Conservation (phyloP, 495 filamentous ascomycete genomes). For the Xylaria bambusicola region DNA sequence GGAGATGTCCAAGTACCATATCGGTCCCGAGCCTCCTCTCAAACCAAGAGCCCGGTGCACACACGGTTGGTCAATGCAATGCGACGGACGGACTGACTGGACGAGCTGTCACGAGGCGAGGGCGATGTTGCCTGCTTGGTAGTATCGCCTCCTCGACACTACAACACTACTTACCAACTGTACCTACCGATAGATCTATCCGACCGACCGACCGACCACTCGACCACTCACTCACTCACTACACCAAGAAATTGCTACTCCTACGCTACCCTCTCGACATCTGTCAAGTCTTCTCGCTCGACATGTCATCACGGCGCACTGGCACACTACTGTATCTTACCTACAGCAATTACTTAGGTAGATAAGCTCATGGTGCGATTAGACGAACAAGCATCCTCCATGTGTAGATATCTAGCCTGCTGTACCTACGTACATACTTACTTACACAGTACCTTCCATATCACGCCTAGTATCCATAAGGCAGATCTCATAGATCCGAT, state of each 20-base stretch:
- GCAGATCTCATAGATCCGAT: background rate
- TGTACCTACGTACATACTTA: no score
- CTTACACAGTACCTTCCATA: background rate
- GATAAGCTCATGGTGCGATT: no score
- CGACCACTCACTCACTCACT: no score
- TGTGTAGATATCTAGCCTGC: background rate
- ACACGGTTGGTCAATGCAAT: background rate
- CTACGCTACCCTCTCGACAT: background rate
- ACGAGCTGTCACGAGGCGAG: slow-evolving; percentile 4
- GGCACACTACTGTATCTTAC: no score
- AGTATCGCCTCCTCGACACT: no score
- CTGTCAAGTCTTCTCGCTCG: slow-evolving; percentile 4
- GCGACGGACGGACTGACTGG: no score
- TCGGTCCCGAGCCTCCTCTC: slow-evolving; percentile 9
- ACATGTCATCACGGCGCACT: slow-evolving; percentile 17
- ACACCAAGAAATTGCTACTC: no score
- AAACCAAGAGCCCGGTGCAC: background rate
- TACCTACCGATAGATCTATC: no score
- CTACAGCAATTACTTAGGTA: no score
- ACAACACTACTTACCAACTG: no score
- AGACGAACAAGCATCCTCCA: background rate
- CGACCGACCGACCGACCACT: no score
- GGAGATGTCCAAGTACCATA: slow-evolving; percentile 5
- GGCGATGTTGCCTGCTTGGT: background rate
- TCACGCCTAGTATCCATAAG: background rate